These are phyloP conservation scores for Parathielavia appendiculata DNA, from an alignment of 495 filamentous ascomycete genomes.

Conservation along the genomic window DNA sequence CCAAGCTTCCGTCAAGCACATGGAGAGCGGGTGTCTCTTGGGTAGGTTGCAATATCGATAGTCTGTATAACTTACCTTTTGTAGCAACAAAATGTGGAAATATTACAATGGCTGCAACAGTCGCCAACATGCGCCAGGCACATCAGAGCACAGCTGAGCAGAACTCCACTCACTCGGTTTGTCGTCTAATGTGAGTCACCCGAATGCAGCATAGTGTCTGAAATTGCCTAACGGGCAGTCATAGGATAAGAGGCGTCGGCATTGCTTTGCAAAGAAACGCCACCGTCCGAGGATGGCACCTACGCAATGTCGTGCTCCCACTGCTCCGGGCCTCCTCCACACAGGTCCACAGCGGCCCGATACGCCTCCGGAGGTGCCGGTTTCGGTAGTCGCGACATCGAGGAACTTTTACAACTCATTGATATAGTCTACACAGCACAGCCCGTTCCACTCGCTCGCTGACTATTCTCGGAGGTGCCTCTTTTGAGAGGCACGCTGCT, in stretches of 20 bases:
- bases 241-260: not conserved
- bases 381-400: slow-evolving; percentile 9
- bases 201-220: too few species aligned
- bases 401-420: too few species aligned
- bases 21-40: not conserved
- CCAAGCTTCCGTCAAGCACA: not conserved
- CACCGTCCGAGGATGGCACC: not conserved
- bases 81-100: slow-evolving; percentile 6
- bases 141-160: too few species aligned
- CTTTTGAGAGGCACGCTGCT: too few species aligned
- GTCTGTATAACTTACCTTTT: slow-evolving; percentile 4
- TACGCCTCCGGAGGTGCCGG: too few species aligned
- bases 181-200: not conserved
- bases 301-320: slow-evolving; percentile 10
- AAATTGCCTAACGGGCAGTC: too few species aligned
- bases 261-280: not conserved
- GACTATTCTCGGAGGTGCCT: too few species aligned
- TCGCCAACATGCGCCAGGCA: not conserved
- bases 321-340: slow-evolving; percentile 7
- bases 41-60: slow-evolving; percentile 2
- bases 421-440: too few species aligned
- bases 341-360: too few species aligned
- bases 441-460: too few species aligned
- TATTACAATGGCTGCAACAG: not conserved
- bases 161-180: too few species aligned